phyloP scores from a whole-genome alignment of 306 rosid species.

The Parietaria judaica region DNA sequence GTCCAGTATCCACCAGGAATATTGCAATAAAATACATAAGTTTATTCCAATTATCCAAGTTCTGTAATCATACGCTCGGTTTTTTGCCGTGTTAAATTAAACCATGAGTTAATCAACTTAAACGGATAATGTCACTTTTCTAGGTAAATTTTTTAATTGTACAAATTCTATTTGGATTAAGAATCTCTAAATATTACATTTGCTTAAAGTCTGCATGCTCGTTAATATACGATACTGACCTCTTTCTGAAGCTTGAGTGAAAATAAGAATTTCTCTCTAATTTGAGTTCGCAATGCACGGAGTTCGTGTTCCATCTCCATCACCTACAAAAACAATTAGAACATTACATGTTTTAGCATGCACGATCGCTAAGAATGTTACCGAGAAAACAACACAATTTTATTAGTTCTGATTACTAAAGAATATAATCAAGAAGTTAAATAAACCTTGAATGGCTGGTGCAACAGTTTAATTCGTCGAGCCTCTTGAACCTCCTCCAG shows the following conservation, averaged over 20 bases:
- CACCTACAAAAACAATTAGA: slow-evolving; percentile 39
- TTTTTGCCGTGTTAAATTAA: too few species aligned
- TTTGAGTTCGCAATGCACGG: slow-evolving; percentile 74
- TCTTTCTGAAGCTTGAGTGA: slow-evolving; percentile 87
- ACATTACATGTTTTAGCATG: neutral
- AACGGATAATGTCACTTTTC: too few species aligned
- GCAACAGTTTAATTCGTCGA: slow-evolving; percentile 77
- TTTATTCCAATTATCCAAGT: too few species aligned
- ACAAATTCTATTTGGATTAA: too few species aligned
- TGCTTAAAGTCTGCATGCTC: neutral
- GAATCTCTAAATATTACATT: slow-evolving; percentile 1
- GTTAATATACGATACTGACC: slow-evolving; percentile 31
- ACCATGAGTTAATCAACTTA: too few species aligned
- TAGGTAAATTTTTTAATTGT: too few species aligned
- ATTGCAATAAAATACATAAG: too few species aligned
- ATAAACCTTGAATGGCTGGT: slow-evolving; percentile 87
- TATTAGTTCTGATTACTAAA: neutral
- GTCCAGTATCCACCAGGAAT: too few species aligned
- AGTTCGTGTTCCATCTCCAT: slow-evolving; percentile 93
- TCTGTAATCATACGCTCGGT: too few species aligned
- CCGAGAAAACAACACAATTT: neutral
- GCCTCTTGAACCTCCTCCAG: slow-evolving; percentile 93
- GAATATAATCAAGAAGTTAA: slow-evolving; percentile 13
- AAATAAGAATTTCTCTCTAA: slow-evolving; percentile 68
- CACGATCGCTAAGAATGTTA: neutral